Percentiles rank a stretch among this genome's conserved stretches.
These are phyloP conservation scores for Omphalea diandra DNA, from an alignment of 441 rosid genomes.

Conservation along the genomic window DNA sequence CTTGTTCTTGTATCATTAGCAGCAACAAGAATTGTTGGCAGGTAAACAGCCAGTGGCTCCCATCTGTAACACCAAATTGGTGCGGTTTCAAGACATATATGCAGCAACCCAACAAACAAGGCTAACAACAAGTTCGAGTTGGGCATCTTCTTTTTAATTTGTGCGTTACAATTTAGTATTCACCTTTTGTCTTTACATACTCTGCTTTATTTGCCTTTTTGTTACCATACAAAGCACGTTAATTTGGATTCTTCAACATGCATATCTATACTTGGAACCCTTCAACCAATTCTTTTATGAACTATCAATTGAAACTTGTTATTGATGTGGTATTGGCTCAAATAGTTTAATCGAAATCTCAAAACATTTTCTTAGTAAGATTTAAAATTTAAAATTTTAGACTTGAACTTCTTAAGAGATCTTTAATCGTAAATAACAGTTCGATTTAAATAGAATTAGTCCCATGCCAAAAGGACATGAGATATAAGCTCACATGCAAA, in stretches of 20 bases:
- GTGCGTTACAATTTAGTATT: conserved; percentile 24
- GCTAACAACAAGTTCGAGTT: conserved; percentile 2
- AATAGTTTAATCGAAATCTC: no score
- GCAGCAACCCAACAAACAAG: conserved; percentile 5
- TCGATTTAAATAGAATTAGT: no score
- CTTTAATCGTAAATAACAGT: no score
- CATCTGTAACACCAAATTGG: conserved; percentile 14
- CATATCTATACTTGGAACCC: background rate
- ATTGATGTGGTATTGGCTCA: no score
- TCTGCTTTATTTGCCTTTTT: background rate
- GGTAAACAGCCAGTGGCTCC: conserved; percentile 30
- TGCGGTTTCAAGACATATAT: background rate
- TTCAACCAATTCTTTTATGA: background rate
- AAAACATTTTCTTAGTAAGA: no score
- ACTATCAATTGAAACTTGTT: no score
- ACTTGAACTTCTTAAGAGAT: no score
- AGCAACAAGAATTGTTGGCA: conserved; percentile 25
- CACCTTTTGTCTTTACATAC: background rate
- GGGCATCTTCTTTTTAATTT: conserved; percentile 5
- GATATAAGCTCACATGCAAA: no score
- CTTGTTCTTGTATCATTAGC: background rate
- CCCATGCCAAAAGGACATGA: no score
- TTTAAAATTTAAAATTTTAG: no score
- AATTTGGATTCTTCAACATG: background rate
- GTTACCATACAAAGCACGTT: background rate